Base-by-base conservation (phyloP, 306 rosid species). In the Gillenia trifoliata region DNA sequence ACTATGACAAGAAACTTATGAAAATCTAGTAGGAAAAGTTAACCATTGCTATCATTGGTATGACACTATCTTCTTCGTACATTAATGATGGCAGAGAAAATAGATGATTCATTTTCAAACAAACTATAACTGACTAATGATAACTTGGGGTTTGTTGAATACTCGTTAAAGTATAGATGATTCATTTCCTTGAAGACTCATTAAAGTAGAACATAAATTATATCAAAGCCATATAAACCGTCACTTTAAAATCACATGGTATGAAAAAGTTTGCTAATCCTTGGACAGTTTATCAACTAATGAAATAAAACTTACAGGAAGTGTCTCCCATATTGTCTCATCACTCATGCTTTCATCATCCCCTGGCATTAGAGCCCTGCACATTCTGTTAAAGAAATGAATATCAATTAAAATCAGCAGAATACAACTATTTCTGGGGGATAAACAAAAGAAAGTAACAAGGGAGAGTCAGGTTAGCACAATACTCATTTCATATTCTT, bases 341-440 rank as follows among this genome's bases (percentile, higher is more conserved):
- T 92, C 98, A 67, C 87, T 92, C 92, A 95, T 77, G 91, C 79
- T 85, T 47, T 90, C 99, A 78, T 90, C 97, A 72, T 92, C 98
- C 55, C 97, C 99, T 25, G 98, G 98, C 98, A 95, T 85, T 47
- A 92, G 85, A 87, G 99, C 92, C 90, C 80, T 90, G 68, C 98
- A 95, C 98, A 95, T 95, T 81, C 99, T 95, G 90, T 81, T 80
- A 66, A 68, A 68, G 60, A 79, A 74, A 75, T 28, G 25, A 66
- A 54, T 15, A 52, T 49, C 34, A 54, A 75, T 52, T 80, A 78
- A 63, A 64, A 66, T 50, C 76, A 47, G 56, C 52, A 73, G 60
- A 47, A 59, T 45, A 75, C 78, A 65, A n/a, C n/a, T n/a, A 30
- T 20, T 66, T 22, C 29, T 36, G 28, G 29, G 22, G 43, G 30